phyloP scores from a whole-genome alignment of 2,329 filamentous ascomycete genomes.

The Colletotrichum viniferum region DNA sequence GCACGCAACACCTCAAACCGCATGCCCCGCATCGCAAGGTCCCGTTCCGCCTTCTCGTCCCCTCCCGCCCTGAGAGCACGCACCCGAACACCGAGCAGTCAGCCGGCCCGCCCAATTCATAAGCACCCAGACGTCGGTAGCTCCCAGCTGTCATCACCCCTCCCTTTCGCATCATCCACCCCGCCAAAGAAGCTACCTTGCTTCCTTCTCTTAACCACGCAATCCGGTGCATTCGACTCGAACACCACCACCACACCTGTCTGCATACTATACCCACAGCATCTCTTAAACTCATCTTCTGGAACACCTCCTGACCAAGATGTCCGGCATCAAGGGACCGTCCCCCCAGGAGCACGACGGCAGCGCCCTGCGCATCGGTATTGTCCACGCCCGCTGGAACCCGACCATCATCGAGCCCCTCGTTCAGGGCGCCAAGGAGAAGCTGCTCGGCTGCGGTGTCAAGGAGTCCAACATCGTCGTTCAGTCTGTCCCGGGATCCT shows the following conservation, averaged over 20 bases:
- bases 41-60: neutral
- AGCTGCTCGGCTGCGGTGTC: constrained; percentile 80
- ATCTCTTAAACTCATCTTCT: neutral
- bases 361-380: constrained; percentile 83
- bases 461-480: constrained; percentile 86
- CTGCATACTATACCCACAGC: neutral
- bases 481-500: constrained; percentile 90
- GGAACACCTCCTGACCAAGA: constrained; percentile 24
- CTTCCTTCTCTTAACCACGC: neutral
- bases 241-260: neutral
- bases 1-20: constrained; percentile 7
- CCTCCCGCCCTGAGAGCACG: neutral
- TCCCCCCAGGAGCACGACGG: constrained; percentile 66
- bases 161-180: neutral
- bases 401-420: constrained; percentile 84
- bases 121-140: neutral
- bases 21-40: constrained; percentile 20
- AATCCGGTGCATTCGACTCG: neutral
- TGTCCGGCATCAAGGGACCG: constrained; percentile 61
- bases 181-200: neutral
- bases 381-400: constrained; percentile 98
- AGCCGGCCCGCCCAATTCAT: neutral
- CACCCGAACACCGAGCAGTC: neutral
- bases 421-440: constrained; percentile 78
- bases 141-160: neutral